Evolutionary conservation across 768 basidiomycete species (phyloP).

Genomic region (Boletus patriciae): DNA sequence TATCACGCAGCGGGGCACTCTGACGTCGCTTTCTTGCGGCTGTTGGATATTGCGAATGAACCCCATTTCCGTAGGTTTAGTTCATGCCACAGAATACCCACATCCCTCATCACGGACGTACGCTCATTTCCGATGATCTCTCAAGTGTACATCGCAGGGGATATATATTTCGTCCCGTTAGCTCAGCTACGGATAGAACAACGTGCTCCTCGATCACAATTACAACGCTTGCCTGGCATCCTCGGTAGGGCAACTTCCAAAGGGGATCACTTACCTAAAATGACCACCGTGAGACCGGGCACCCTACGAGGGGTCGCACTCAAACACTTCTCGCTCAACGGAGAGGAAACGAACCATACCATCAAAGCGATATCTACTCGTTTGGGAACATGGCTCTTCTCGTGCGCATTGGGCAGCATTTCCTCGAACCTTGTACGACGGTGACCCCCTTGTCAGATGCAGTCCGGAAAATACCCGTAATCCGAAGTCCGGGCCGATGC

Average conservation of each 20-base stretch:
- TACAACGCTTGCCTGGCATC: slow-evolving; percentile 9
- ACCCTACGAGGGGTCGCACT: slow-evolving; percentile 12
- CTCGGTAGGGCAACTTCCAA: slow-evolving; percentile 3
- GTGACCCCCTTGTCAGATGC: background rate
- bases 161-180: too few relatives aligned
- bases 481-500: background rate
- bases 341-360: background rate
- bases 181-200: background rate
- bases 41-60: slow-evolving; percentile 9
- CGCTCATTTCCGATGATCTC: slow-evolving; percentile 10
- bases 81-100: background rate
- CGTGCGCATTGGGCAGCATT: background rate
- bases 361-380: slow-evolving; percentile 12
- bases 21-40: background rate
- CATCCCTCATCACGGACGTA: background rate
- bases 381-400: slow-evolving; percentile 9
- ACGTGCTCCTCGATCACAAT: slow-evolving; percentile 9
- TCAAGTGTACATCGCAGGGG: background rate
- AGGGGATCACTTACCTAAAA: slow-evolving; percentile 1
- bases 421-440: background rate
- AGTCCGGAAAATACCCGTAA: background rate
- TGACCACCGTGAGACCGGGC: slow-evolving; percentile 1
- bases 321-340: slow-evolving; percentile 2
- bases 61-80: slow-evolving; percentile 1
- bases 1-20: background rate